phyloP scores from a whole-genome alignment of 2,329 filamentous ascomycete species.

The Aspergillus tamarii region DNA sequence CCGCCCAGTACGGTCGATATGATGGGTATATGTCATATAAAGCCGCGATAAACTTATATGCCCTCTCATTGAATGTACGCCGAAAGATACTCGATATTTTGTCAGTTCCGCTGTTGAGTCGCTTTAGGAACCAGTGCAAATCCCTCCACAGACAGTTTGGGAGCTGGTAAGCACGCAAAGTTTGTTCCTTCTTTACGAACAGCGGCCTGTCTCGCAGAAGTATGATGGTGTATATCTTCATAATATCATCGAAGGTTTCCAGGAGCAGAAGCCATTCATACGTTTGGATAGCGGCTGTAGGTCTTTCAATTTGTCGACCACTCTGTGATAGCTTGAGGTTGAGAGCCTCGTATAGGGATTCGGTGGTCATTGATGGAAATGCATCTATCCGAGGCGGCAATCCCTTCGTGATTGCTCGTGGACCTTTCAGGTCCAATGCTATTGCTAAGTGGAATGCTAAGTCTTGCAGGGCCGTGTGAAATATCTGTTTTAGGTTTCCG shows the following conservation, averaged over 20 bases:
- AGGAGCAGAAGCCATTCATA: neutral
- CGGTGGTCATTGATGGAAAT: conserved; percentile 3
- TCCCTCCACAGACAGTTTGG: conserved; percentile 22
- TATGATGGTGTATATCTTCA: conserved; percentile 14
- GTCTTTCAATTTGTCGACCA: neutral
- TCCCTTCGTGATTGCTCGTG: conserved; percentile 4
- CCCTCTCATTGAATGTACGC: conserved; percentile 5
- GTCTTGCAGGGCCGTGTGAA: neutral
- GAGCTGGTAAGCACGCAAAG: conserved; percentile 17
- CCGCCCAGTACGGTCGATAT: conserved; percentile 14
- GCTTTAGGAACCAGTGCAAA: conserved; percentile 15
- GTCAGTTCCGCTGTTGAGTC: neutral
- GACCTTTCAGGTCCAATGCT: conserved; percentile 11
- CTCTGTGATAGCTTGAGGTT: neutral
- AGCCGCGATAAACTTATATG: conserved; percentile 16
- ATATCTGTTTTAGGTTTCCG: conserved; percentile 2
- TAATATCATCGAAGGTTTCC: conserved; percentile 10
- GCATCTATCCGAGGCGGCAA: neutral
- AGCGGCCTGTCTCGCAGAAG: conserved; percentile 12
- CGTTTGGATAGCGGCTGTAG: neutral
- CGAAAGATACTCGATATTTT: neutral
- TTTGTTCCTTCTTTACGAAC: conserved; percentile 2
- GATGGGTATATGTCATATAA: conserved; percentile 12
- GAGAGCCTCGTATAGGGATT: neutral
- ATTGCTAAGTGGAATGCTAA: conserved; percentile 7